A percentile compares a stretch with the other conserved stretches of the same genome.
Evolutionary conservation across 495 filamentous ascomycete genomes (phyloP).

Genomic region (Thozetella sp.): DNA sequence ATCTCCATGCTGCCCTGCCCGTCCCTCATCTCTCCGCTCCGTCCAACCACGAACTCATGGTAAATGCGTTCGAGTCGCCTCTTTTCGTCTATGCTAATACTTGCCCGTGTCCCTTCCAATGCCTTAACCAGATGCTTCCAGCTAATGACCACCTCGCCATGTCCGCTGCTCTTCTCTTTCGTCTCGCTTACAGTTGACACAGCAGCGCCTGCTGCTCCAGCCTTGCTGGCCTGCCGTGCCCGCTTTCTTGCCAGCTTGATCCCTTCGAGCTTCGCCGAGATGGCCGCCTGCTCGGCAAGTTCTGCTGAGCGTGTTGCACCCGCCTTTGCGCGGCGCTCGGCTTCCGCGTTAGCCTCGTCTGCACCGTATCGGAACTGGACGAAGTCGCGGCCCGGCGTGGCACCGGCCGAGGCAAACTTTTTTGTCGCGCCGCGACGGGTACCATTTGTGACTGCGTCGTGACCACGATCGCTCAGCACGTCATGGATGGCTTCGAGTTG

Average conservation of each 20-base stretch:
- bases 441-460: conserved; percentile 21
- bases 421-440: conserved; percentile 23
- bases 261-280: conserved; percentile 72
- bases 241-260: conserved; percentile 70
- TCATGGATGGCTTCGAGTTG: conserved; percentile 97
- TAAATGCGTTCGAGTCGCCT: conserved; percentile 79
- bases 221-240: conserved; percentile 54
- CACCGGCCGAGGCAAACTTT: conserved; percentile 23
- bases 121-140: conserved; percentile 86
- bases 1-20: conserved; percentile 89
- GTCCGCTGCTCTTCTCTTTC: conserved; percentile 35
- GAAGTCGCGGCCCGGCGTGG: conserved; percentile 52
- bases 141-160: conserved; percentile 75
- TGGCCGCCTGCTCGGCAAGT: conserved; percentile 69
- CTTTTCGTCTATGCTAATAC: conserved; percentile 76
- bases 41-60: conserved; percentile 84
- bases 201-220: conserved; percentile 29
- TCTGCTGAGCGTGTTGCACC: conserved; percentile 44
- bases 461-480: conserved; percentile 70
- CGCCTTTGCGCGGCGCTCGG: conserved; percentile 29
- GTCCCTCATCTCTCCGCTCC: conserved; percentile 92
- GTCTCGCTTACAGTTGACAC: conserved; percentile 22
- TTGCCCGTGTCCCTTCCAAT: conserved; percentile 77
- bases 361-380: conserved; percentile 83
- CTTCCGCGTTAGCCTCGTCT: conserved; percentile 46